Conservation (phyloP, 495 filamentous ascomycete genomes). For the Bacidia rubella region DNA sequence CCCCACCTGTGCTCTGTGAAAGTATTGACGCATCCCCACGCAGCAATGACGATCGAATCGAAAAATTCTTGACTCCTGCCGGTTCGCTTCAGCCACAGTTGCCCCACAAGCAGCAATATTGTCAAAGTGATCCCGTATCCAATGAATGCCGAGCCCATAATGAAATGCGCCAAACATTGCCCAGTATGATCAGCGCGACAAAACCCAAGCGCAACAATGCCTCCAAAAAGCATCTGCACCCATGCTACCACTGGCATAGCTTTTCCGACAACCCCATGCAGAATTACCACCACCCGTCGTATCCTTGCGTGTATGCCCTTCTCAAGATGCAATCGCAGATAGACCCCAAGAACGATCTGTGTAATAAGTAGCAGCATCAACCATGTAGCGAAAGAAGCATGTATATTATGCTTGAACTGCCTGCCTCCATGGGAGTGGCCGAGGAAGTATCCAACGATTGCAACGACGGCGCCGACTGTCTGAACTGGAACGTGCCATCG, state of each 20-base stretch:
- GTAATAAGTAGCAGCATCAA: conserved; percentile 64
- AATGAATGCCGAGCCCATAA: conserved; percentile 96
- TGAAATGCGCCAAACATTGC: conserved; percentile 93
- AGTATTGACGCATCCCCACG: conserved; percentile 94
- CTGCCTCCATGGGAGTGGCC: conserved; percentile 84
- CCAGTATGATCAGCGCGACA: conserved; percentile 83
- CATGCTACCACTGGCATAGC: conserved; percentile 73
- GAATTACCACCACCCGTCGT: conserved; percentile 52
- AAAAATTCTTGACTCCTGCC: conserved; percentile 95
- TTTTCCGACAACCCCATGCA: conserved; percentile 76
- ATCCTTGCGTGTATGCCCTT: conserved; percentile 69
- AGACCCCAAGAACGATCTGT: conserved; percentile 72
- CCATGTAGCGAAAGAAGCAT: conserved; percentile 64
- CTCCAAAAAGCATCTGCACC: conserved; percentile 95
- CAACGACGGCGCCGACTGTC: conserved; percentile 55
- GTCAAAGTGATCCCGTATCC: conserved; percentile 82
- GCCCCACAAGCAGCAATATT: conserved; percentile 76
- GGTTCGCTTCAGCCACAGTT: conserved; percentile 70
- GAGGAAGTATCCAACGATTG: conserved; percentile 75
- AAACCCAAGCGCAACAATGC: conserved; percentile 87
- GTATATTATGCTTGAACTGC: conserved; percentile 72
- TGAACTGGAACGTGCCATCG: conserved; percentile 94
- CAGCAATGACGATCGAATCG: conserved; percentile 78
- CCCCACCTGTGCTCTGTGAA: conserved; percentile 98
- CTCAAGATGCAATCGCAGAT: conserved; percentile 79